Base-by-base conservation (phyloP, 495 filamentous ascomycete genomes). In the Bathelium albidoporum region DNA sequence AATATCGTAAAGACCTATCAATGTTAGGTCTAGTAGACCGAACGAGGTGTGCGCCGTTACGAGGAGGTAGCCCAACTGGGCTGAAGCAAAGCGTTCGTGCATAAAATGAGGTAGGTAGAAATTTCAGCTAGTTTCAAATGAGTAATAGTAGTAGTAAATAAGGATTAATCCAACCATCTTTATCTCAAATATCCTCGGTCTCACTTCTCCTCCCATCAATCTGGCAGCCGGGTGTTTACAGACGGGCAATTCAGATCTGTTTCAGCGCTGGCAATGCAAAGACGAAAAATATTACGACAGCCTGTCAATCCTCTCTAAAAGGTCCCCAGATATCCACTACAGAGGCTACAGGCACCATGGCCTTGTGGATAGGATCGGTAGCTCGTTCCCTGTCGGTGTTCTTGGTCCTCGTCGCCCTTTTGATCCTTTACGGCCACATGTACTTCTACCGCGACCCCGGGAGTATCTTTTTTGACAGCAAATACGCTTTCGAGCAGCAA, bases 381-480 rank as follows among this genome's bases (percentile, higher is more conserved):
- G 18, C 58, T n/a, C 32, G n/a, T 31, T 26, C 34, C 34, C 34
- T 39, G 34, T 39, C 34, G 5, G 34, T 39, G 34, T 58, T 68
- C 62, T 29, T 65, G 22, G 55, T 60, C 52, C 65, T 63, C 60
- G 34, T 60, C 55, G 26, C 59, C 62, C 22, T 71, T 52, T 28
- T 60, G 41, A 14, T 63, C n/a, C 3, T 62, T 1, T 64, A 69
- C 64, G 45, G 62, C 61, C 45, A 64, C 28, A 59, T 69, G 63
- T 61, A 20, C 39, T 75, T 68, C 63, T 74, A 67, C 69, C 75
- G 75, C 29, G 78, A 79, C 61, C 76, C 76, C 2, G 75, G 76
- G 58, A 78, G 77, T 9, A 66, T 72, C 29, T 79, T 79, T 62
- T 80, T 80, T 64, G 67, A 76, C 55, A 72, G 73, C 29, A 39